Evolutionary conservation across 345 rosid genomes (phyloP), one percentile per base, ranked within the genome.

Genomic region (Hibiscus trionum): DNA sequence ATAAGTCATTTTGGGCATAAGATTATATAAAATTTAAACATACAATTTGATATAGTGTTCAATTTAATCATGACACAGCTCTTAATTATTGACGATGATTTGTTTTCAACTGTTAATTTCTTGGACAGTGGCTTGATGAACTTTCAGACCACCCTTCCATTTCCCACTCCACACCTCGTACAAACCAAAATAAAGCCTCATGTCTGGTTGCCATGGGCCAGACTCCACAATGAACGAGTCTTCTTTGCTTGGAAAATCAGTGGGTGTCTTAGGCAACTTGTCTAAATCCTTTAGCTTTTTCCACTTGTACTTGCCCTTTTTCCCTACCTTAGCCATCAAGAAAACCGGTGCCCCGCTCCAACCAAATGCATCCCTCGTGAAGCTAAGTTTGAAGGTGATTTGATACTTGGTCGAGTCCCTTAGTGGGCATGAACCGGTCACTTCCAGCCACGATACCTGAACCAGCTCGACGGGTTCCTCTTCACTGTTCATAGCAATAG

Each of bases 101-200:
- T 39, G 53, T 14, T 49, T 12, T 12, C 53, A 49, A 5, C 3
- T 15, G 1, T 12, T 17, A 17, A 57, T 57, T 63, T 66, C 7
- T 16, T 27, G 63, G 46, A 87, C 72, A 16, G 12, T 27, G 37
- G 87, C 90, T 15, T 46, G 5, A 19, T 88, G 85, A 73, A 91
- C 83, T 11, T 15, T 37, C 77, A 91, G 58, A 24, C 92, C 97
- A 0, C 86, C 84, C 82, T 89, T 88, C 91, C 92, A 82, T 72
- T 69, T 79, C 9, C 92, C 91, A 0, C 76, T 81, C 92, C 97
- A 85, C 5, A 88, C 86, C 67, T 91, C 96, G 62, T 90, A 90
- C 14, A 90, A 73, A 16, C 96, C 96, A 61, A 90, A 88, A 73
- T 72, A 80, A 35, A 91, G 82, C 63, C 63, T 72, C 0, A 1